A percentile compares a stretch with the other conserved stretches of the same genome.
Evolutionary conservation across 306 rosid species (phyloP).

Genomic region (Gillenia trifoliata): DNA sequence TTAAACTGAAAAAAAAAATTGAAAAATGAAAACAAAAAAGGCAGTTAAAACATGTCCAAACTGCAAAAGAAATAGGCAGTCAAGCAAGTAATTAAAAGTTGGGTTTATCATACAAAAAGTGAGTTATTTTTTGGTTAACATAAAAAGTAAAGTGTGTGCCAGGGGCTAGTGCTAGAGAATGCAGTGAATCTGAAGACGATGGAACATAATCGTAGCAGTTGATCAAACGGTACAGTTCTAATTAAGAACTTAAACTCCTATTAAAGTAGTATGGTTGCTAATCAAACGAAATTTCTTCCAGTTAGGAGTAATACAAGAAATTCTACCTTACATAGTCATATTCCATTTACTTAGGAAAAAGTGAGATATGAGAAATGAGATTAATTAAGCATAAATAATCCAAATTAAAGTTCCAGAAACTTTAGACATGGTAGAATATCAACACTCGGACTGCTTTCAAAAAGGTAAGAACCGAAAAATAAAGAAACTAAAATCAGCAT

Average conservation of each 20-base stretch:
- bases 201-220: background rate
- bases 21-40: no score
- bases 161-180: background rate
- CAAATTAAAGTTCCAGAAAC: background rate
- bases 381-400: background rate
- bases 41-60: no score
- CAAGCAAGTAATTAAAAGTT: no score
- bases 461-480: background rate
- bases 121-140: no score
- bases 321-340: background rate
- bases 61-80: no score
- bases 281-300: background rate
- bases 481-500: background rate
- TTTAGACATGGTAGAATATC: background rate
- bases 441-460: background rate
- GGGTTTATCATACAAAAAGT: no score
- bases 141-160: no score
- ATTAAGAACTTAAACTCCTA: constrained; percentile 11
- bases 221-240: background rate
- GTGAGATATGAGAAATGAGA: background rate
- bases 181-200: background rate
- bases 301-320: background rate
- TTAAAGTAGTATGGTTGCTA: background rate
- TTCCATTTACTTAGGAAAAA: background rate
- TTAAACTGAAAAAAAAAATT: no score